Conservation (phyloP, 2,329 filamentous ascomycete species). For the Delphinella strobiligena region DNA sequence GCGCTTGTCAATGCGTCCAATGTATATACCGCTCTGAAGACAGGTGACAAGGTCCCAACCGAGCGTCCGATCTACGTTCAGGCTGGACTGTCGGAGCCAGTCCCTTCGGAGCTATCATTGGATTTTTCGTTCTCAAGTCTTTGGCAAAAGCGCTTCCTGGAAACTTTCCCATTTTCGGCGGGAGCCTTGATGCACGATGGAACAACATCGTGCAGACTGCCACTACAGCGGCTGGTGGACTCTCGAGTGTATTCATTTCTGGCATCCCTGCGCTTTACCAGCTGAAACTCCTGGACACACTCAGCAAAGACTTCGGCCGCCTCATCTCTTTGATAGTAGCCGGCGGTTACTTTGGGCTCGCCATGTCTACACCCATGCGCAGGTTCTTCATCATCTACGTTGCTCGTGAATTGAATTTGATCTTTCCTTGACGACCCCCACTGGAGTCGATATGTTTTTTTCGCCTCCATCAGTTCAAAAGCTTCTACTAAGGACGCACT, state of each 20-base stretch:
- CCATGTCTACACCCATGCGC: conserved; percentile 47
- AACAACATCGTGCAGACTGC: conserved; percentile 51
- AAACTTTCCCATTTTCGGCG: conserved; percentile 41
- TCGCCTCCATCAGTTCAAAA: conserved; percentile 24
- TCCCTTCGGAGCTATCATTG: conserved; percentile 39
- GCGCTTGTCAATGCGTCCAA: conserved; percentile 51
- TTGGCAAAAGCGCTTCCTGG: conserved; percentile 37
- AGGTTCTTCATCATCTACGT: conserved; percentile 58
- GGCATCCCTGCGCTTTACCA: conserved; percentile 51
- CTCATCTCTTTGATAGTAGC: conserved; percentile 50
- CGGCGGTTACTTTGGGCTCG: conserved; percentile 52
- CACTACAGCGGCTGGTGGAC: conserved; percentile 47
- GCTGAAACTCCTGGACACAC: conserved; percentile 38
- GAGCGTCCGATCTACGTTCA: background rate
- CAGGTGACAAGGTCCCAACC: conserved; percentile 15
- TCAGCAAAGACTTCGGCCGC: conserved; percentile 43
- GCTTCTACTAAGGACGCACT: conserved; percentile 31
- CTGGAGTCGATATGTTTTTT: conserved; percentile 32
- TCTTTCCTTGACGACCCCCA: conserved; percentile 41
- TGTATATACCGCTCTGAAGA: conserved; percentile 45
- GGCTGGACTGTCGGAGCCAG: conserved; percentile 29
- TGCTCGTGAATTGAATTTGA: conserved; percentile 43
- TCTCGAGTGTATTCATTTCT: conserved; percentile 46
- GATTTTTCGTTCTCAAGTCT: conserved; percentile 46
- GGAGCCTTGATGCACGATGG: conserved; percentile 47